Percentiles rank a stretch among this genome's conserved stretches.
phyloP scores from a whole-genome alignment of 305 asterid genomes.

The Plantago coronopus region DNA sequence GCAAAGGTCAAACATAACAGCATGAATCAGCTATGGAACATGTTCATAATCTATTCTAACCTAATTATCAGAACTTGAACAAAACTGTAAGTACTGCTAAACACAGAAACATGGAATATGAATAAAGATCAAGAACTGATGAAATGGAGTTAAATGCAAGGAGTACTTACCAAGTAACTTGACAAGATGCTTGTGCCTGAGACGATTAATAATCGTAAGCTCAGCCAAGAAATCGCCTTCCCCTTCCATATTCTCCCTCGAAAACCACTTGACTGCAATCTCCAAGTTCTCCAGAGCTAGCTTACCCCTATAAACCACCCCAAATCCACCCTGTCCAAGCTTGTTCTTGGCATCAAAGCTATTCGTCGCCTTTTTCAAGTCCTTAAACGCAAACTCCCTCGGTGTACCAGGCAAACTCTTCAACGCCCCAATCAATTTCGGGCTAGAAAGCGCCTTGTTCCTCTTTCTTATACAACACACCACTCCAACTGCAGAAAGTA shows the following conservation, averaged over 20 bases:
- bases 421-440: constrained; percentile 55
- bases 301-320: constrained; percentile 67
- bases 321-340: constrained; percentile 92
- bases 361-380: constrained; percentile 75
- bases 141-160: background rate
- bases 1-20: background rate
- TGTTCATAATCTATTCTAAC: background rate
- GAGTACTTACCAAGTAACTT: constrained; percentile 60
- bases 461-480: constrained; percentile 33
- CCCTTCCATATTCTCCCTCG: constrained; percentile 74
- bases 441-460: constrained; percentile 29
- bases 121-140: background rate
- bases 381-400: constrained; percentile 61
- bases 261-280: constrained; percentile 81
- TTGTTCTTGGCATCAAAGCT: constrained; percentile 63
- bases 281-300: constrained; percentile 53
- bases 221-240: constrained; percentile 94
- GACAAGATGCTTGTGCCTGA: constrained; percentile 88
- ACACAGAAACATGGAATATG: background rate
- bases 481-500: constrained; percentile 33
- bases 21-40: background rate
- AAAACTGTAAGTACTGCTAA: background rate
- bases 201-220: constrained; percentile 85
- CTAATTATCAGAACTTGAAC: background rate
- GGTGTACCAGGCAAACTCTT: constrained; percentile 81